Evolutionary conservation across 805 yeast species (phyloP).

Genomic region (Schizosaccharomyces cryophilus): DNA sequence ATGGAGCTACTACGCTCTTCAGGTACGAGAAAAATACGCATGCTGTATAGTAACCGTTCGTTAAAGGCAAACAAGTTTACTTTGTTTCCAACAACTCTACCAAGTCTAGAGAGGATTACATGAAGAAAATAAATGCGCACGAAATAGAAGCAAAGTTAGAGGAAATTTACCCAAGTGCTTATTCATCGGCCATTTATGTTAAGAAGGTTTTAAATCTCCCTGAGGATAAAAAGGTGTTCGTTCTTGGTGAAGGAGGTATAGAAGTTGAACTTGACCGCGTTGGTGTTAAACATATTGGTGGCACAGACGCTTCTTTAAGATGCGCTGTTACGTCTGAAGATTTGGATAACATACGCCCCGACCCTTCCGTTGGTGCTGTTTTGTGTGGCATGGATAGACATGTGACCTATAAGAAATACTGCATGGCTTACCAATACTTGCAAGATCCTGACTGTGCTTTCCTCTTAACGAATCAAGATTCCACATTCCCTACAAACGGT

Average conservation of each 20-base stretch:
- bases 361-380: conserved; percentile 62
- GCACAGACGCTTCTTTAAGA: conserved; percentile 33
- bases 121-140: conserved; percentile 45
- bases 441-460: conserved; percentile 39
- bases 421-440: conserved; percentile 61
- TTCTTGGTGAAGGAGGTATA: conserved; percentile 72
- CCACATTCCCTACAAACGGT: conserved; percentile 81
- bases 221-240: conserved; percentile 59
- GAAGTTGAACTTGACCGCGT: conserved; percentile 48
- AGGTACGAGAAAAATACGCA: conserved; percentile 3
- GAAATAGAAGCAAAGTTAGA: conserved; percentile 22
- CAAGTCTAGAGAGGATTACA: conserved; percentile 58
- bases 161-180: conserved; percentile 78
- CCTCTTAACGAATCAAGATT: conserved; percentile 83
- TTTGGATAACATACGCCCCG: conserved; percentile 23
- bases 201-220: conserved; percentile 52
- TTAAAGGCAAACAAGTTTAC: conserved; percentile 35
- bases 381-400: conserved; percentile 64
- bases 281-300: conserved; percentile 66
- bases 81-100: conserved; percentile 94
- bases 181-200: conserved; percentile 71
- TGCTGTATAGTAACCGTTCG: neutral
- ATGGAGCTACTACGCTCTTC: conserved; percentile 27
- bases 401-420: conserved; percentile 59
- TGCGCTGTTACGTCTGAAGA: conserved; percentile 29